Evolutionary conservation across 75 land plant genomes (phyloP), one percentile per base, ranked within the genome.

Genomic region (Selaginella tamariscina): DNA sequence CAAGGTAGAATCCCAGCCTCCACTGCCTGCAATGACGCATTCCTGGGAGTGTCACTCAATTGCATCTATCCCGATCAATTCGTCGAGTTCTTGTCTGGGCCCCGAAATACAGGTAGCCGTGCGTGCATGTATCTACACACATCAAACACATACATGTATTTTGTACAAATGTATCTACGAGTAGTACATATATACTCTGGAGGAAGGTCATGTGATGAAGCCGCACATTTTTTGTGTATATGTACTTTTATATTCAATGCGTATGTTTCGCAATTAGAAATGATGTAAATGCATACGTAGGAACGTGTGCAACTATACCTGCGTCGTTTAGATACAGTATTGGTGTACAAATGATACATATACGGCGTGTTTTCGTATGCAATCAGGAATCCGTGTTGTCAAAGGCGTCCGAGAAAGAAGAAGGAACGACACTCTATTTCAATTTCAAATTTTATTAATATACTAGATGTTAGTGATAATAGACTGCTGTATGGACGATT

Each of bases 381-480:
- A 27, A 26, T 70, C 32, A 27, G 65, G 32, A 32, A n/a, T n/a
- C n/a, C n/a, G n/a, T n/a, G n/a, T n/a, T 23, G 33, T 29, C 65
- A 62, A 54, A 65, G 32, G 26, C 32, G 60, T 59, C 60, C 5
- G 39, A 21, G 26, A 26, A 39, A 33, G 30, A 54, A 33, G 31
- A 22, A 63, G 68, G 31, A 54, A 21, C 26, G 59, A 57, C 63
- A 31, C 33, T 56, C 56, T 27, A 60, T 31, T 32, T 60, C 24
- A 64, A 20, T 26, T 81, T 69, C 80, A 64, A 20, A 66, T 73
- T 70, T 82, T 82, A 76, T 83, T 87, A 57, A 83, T 87, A 27
- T 89, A 94, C 73, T 91, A 94, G 60, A 88, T 91, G 60, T 94
- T 87, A 79, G 79, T 91, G n/a, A n/a, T n/a, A n/a, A n/a, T n/a